Evolutionary conservation across 2,329 filamentous ascomycete genomes (phyloP).

Genomic region (Pseudocercospora vitis): DNA sequence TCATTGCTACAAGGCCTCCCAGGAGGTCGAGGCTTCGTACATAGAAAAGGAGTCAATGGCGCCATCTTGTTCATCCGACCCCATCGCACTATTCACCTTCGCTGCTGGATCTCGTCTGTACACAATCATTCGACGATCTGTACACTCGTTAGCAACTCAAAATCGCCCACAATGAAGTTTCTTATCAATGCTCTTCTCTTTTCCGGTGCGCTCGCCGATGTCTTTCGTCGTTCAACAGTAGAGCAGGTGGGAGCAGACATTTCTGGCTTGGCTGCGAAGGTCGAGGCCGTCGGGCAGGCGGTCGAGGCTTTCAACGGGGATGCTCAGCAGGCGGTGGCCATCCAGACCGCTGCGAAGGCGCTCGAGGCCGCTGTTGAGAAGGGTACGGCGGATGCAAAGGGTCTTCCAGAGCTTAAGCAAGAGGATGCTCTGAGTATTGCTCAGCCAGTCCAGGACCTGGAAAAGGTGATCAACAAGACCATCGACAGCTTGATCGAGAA

Average conservation of each 20-base stretch:
- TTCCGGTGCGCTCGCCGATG: conserved; percentile 5
- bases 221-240: neutral
- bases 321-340: conserved; percentile 7
- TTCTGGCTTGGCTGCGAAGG: neutral
- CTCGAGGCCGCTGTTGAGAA: neutral
- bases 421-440: conserved; percentile 5
- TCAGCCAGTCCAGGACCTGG: neutral
- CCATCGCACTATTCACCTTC: conserved; percentile 4
- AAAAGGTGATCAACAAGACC: conserved; percentile 2
- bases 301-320: conserved; percentile 5
- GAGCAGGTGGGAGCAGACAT: neutral
- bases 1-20: neutral
- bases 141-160: conserved; percentile 8
- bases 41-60: conserved; percentile 5
- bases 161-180: conserved; percentile 8
- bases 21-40: neutral
- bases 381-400: neutral
- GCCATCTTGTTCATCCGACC: neutral
- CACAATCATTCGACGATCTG: conserved; percentile 7
- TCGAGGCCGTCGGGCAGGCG: conserved; percentile 3
- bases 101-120: neutral
- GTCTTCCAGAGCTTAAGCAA: neutral
- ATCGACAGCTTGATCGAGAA: neutral
- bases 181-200: conserved; percentile 7
- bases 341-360: conserved; percentile 1